Conservation (phyloP, 345 rosid species). For the Pistacia integerrima region DNA sequence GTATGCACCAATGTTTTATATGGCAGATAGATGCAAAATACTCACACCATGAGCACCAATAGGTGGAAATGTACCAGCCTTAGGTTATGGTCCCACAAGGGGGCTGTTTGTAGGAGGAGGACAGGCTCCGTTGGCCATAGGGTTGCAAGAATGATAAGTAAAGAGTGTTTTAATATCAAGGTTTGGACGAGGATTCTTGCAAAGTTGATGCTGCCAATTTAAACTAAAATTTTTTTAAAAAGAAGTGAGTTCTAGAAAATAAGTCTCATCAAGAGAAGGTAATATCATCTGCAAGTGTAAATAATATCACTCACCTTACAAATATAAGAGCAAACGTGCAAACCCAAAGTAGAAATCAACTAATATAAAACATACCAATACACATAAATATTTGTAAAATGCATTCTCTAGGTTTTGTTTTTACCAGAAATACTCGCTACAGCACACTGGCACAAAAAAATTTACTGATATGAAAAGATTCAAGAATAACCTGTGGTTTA, state of each 20-base stretch:
- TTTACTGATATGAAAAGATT: not conserved
- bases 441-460: not conserved
- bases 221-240: conserved; percentile 52
- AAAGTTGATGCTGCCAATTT: conserved; percentile 95
- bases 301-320: no score
- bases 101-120: no score
- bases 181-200: conserved; percentile 88
- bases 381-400: not conserved
- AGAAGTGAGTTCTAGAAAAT: conserved; percentile 21
- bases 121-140: no score
- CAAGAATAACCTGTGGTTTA: no score
- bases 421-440: no score
- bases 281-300: no score
- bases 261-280: not conserved
- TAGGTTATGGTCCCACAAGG: conserved; percentile 69
- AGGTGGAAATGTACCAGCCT: conserved; percentile 63
- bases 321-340: no score
- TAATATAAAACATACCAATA: not conserved
- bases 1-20: not conserved
- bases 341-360: not conserved
- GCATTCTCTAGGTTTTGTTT: not conserved
- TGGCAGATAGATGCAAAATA: conserved; percentile 16
- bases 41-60: conserved; percentile 80
- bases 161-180: conserved; percentile 95
- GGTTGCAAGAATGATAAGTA: conserved; percentile 70